Percentiles rank a stretch among this genome's conserved stretches.
Evolutionary conservation across 1,284 basidiomycete genomes (phyloP).

Genomic region (Vanrija humicola): DNA sequence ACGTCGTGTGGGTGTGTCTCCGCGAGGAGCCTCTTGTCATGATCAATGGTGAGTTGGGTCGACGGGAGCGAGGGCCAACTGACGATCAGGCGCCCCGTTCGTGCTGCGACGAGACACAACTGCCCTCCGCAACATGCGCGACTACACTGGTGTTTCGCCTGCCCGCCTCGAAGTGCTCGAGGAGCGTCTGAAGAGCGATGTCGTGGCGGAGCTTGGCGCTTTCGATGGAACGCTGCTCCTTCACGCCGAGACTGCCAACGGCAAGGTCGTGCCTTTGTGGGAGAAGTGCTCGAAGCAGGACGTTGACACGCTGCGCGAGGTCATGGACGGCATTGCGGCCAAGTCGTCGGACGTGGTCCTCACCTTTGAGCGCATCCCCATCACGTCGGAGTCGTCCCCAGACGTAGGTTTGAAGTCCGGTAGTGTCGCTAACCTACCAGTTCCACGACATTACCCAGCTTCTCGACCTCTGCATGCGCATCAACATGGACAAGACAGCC

Average conservation of each 20-base stretch:
- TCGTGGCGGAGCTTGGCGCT: conserved; percentile 71
- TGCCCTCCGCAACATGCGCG: conserved; percentile 78
- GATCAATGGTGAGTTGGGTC: conserved; percentile 59
- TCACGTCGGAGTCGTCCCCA: conserved; percentile 63
- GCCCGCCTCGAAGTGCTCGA: conserved; percentile 83
- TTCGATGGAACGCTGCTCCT: conserved; percentile 83
- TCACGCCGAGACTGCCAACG: conserved; percentile 84
- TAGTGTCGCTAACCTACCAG: conserved; percentile 27
- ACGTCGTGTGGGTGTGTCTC: conserved; percentile 86
- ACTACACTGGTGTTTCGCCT: conserved; percentile 88
- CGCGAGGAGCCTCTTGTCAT: conserved; percentile 86
- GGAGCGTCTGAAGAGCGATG: conserved; percentile 85
- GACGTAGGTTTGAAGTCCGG: conserved; percentile 48
- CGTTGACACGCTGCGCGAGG: conserved; percentile 80
- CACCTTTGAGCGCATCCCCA: conserved; percentile 79
- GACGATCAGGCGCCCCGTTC: conserved; percentile 39
- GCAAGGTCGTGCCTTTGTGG: conserved; percentile 91
- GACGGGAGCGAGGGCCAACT: neutral
- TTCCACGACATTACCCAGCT: conserved; percentile 60
- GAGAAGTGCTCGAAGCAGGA: conserved; percentile 77
- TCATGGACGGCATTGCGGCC: conserved; percentile 65
- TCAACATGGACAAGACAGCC: conserved; percentile 66
- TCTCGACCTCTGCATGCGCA: conserved; percentile 76
- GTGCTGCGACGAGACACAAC: conserved; percentile 65
- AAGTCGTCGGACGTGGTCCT: conserved; percentile 58